Evolutionary conservation across 441 rosid genomes (phyloP).

Genomic region (Populus hybrid): DNA sequence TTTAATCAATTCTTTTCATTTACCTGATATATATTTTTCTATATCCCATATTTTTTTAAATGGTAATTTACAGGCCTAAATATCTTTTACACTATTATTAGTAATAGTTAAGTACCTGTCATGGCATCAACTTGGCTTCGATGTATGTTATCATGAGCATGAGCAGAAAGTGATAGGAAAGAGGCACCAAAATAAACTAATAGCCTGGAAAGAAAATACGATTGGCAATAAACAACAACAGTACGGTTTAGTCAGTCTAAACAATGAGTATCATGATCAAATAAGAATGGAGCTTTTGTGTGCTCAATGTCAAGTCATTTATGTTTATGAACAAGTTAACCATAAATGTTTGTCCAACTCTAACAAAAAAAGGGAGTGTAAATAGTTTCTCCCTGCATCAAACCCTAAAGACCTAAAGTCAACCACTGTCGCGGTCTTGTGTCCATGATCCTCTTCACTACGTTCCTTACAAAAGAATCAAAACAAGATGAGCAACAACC

Average conservation of each 20-base stretch:
- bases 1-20: too few relatives aligned
- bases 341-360: constrained; percentile 31
- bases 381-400: constrained; percentile 10
- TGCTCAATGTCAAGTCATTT: constrained; percentile 34
- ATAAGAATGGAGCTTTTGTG: constrained; percentile 35
- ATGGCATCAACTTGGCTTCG: neutral
- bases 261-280: constrained; percentile 24
- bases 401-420: constrained; percentile 56
- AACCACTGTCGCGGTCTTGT: constrained; percentile 76
- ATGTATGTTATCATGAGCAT: neutral
- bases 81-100: neutral
- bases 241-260: constrained; percentile 18
- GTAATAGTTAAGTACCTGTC: neutral
- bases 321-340: constrained; percentile 38
- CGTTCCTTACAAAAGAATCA: constrained; percentile 75
- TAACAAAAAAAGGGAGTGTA: constrained; percentile 27
- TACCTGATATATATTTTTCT: too few relatives aligned
- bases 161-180: neutral
- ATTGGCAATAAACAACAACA: constrained; percentile 10
- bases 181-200: neutral
- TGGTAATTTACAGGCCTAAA: too few relatives aligned
- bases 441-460: constrained; percentile 79
- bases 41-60: too few relatives aligned
- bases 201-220: neutral
- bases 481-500: constrained; percentile 84